Base-by-base conservation (phyloP, 2,329 filamentous ascomycete genomes). In the Aspergillus floridensis region DNA sequence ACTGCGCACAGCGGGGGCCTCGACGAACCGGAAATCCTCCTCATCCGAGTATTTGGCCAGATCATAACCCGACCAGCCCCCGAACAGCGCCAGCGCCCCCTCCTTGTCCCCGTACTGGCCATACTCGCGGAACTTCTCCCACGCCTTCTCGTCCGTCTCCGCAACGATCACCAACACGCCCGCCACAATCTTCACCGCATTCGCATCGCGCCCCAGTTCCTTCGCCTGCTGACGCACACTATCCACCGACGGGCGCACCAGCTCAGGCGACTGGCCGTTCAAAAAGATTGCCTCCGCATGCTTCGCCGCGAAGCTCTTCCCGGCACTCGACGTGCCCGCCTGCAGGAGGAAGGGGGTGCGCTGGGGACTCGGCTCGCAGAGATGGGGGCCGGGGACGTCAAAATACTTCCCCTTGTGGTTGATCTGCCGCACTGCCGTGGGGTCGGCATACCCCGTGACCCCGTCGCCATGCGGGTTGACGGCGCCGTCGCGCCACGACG, bases 291-390 rank as follows among this genome's bases (percentile, higher is more conserved):
- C 72, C 65, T 81, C 77, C 4, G 74, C 75, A 62, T 80, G 74
- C 41, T 73, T 74, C 4, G 77, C 77, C 6, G 78, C 79, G 38
- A 81, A 81, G 0, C 71, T 70, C 50, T 79, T 80, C 1, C 80
- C 80, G 1, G 79, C 77, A 29, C 76, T 74, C 4, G 76, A 79
- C 0, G 79, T 77, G 1, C 80, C 80, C 4, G 80, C 80, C 63
- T 81, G 79, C 29, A 82, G 72, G 5, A 82, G 57, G 54, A 81
- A 79, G 0, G 80, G 80, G 0, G 80, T 82, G 0, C 80, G 73
- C 65, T 82, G 80, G 4, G 73, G 72, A 38, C 76, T 77, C 0
- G 80, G 80, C 57, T 80, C 75, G 32, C 76, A 74, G 22, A 79
- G 70, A 66, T 78, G 77, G n/a, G 79, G 78, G 0, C 78, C 78